Evolutionary conservation across 257 asterid genomes (phyloP), one percentile per base, ranked within the genome.

Genomic region (Lantana camara): DNA sequence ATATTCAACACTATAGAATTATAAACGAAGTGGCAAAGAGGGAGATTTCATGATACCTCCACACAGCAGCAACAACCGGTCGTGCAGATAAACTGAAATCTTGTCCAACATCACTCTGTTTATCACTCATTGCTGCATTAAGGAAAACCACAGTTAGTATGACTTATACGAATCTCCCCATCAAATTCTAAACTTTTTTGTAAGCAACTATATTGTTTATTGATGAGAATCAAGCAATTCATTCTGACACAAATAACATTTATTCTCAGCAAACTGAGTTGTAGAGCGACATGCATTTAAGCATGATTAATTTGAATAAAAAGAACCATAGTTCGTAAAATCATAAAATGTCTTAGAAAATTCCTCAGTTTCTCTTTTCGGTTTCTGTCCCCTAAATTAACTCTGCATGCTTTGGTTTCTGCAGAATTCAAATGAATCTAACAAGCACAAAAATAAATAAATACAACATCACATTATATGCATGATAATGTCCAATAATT

Each of bases 11-110:
- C n/a, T n/a, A n/a, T n/a, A n/a, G n/a, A n/a, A n/a, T n/a, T 4
- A 55, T 15, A 63, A 63, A 27, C 2, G 51, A 24, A 17, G 23
- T 6, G 32, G 41, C 19, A 42, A 12, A 63, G 35, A 40, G 23
- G 52, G 16, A 52, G 64, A 55, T 53, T 45, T 53, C 46, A 49
- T 55, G n/a, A 40, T 73, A 80, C 85, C 85, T 80, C 85, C 85
- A 80, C 16, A 78, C 72, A 9, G 80, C 71, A 65, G 68, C 68
- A 67, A 44, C 69, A 47, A 63, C 63, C 20, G 80, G 76, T 20
- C 42, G 73, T 23, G 64, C 72, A 40, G 37, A 19, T 21, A 34
- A 47, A 54, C 70, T 60, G 27, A 44, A 46, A 61, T 73, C 72
- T 37, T 69, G 20, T 17, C 68, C 15, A 62, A 27, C 30, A 32